Conservation (phyloP, 1,139 yeast genomes). For the Zygosaccharomyces sapae region DNA sequence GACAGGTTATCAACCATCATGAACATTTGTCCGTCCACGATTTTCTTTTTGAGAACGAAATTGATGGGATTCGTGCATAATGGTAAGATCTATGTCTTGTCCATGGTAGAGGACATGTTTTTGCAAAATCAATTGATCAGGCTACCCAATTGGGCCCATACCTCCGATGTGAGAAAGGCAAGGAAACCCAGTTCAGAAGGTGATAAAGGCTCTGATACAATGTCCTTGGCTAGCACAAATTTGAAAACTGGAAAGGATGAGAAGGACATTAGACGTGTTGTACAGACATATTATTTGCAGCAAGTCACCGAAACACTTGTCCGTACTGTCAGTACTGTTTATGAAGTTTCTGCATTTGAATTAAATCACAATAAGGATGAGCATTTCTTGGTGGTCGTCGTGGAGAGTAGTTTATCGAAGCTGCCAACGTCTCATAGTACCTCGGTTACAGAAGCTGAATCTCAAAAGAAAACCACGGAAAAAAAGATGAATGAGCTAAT, state of each 20-base stretch:
- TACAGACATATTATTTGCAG: constrained; percentile 65
- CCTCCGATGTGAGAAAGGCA: constrained; percentile 29
- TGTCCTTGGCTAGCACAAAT: neutral
- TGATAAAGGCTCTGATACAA: neutral
- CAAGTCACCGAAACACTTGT: constrained; percentile 70
- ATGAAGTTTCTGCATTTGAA: constrained; percentile 91
- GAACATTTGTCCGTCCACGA: constrained; percentile 28
- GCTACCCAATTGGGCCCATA: constrained; percentile 36
- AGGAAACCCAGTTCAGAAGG: constrained; percentile 7
- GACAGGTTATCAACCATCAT: constrained; percentile 31
- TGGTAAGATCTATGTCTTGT: constrained; percentile 84
- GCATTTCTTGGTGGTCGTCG: constrained; percentile 77
- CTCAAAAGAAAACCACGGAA: constrained; percentile 23
- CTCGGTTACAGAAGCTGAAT: constrained; percentile 11
- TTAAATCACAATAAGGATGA: constrained; percentile 71
- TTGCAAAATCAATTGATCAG: constrained; percentile 63
- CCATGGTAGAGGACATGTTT: constrained; percentile 86
- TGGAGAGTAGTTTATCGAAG: constrained; percentile 74
- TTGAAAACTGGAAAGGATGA: constrained; percentile 2
- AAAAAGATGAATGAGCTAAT: constrained; percentile 55
- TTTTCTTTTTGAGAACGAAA: constrained; percentile 78
- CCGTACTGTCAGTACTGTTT: constrained; percentile 73
- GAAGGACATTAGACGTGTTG: constrained; percentile 20
- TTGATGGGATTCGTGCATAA: constrained; percentile 79
- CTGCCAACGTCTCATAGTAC: constrained; percentile 10